Conservation (phyloP, 257 asterid species). For the Solanum pinnatisectum region DNA sequence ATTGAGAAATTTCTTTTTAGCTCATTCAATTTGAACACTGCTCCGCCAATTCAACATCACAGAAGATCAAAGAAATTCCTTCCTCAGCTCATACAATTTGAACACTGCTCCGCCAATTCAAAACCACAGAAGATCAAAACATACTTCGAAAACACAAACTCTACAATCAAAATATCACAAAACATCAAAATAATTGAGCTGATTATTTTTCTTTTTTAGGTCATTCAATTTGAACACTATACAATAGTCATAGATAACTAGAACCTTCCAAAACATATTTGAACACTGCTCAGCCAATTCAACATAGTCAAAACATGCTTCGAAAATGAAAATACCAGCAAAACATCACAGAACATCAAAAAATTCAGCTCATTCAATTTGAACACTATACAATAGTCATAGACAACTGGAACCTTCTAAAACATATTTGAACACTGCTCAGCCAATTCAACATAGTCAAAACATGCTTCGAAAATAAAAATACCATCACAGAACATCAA, state of each 20-base stretch:
- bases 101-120: neutral
- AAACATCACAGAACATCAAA: neutral
- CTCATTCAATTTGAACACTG: neutral
- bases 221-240: neutral
- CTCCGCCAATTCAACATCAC: neutral
- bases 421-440: slow-evolving; percentile 33
- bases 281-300: neutral
- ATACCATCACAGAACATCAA: neutral
- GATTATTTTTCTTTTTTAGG: neutral
- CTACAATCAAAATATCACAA: neutral
- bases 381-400: neutral
- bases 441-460: neutral
- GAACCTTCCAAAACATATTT: slow-evolving; percentile 83
- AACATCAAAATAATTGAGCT: neutral
- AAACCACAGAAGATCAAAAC: neutral
- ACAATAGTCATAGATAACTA: slow-evolving; percentile 21
- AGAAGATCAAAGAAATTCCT: neutral
- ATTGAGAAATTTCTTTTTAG: neutral
- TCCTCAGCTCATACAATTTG: neutral
- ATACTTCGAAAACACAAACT: neutral
- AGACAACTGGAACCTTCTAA: slow-evolving; percentile 74
- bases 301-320: neutral
- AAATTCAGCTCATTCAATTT: neutral
- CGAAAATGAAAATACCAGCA: neutral
- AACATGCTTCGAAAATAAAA: neutral